phyloP scores from a whole-genome alignment of 2,329 filamentous ascomycete species.

The Xylaria sp. region DNA sequence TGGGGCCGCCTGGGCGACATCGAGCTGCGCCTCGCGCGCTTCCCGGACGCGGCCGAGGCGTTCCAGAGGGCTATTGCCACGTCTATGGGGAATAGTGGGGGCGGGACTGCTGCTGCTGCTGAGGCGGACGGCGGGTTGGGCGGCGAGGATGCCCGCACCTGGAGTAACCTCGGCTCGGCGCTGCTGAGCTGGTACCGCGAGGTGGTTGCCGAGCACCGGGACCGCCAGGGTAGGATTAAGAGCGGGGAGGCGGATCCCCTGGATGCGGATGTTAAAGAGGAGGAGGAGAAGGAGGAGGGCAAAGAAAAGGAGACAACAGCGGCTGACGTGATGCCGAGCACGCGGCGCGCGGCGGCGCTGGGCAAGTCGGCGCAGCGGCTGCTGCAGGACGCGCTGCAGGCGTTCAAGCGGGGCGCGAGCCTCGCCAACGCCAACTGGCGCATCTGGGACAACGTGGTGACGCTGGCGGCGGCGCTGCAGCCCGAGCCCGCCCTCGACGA shows the following conservation, averaged over 20 bases:
- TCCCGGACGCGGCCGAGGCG: constrained; percentile 77
- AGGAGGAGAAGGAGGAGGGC: neutral
- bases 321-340: constrained; percentile 40
- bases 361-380: constrained; percentile 59
- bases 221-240: constrained; percentile 21
- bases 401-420: constrained; percentile 83
- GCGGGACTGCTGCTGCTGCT: too few species aligned
- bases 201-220: constrained; percentile 44
- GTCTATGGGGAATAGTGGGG: too few species aligned
- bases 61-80: constrained; percentile 79
- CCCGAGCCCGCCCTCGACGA: constrained; percentile 73
- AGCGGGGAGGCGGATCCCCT: constrained; percentile 24
- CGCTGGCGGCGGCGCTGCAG: constrained; percentile 75
- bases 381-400: constrained; percentile 74
- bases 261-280: neutral
- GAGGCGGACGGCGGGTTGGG: constrained; percentile 79
- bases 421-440: constrained; percentile 85
- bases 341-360: constrained; percentile 30
- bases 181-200: constrained; percentile 71
- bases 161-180: constrained; percentile 90
- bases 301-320: neutral
- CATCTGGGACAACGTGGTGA: constrained; percentile 97
- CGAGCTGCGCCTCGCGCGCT: constrained; percentile 75
- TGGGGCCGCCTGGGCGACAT: constrained; percentile 95
- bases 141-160: constrained; percentile 86